A percentile compares a stretch with the other conserved stretches of the same genome.
Evolutionary conservation across 2,329 filamentous ascomycete genomes (phyloP).

Genomic region (Aureobasidium uvarum): DNA sequence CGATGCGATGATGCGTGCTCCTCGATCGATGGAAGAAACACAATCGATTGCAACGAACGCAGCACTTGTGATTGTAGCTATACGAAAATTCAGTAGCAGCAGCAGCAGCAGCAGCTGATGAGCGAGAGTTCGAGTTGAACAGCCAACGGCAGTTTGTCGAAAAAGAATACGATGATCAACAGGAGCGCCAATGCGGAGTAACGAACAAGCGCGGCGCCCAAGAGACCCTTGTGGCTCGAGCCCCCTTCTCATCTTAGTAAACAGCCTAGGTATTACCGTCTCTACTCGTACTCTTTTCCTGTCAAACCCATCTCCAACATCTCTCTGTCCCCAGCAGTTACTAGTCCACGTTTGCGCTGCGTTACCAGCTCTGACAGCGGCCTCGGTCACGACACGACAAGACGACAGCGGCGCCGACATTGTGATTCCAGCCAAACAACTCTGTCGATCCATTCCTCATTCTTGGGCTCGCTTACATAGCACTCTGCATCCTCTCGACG

Average conservation of each 20-base stretch:
- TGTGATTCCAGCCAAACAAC: constrained; percentile 2
- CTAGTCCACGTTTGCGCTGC: not conserved
- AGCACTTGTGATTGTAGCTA: not conserved
- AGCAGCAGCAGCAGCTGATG: not conserved
- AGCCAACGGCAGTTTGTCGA: constrained; percentile 20
- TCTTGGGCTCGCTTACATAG: constrained; percentile 23
- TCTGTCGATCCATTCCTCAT: constrained; percentile 23
- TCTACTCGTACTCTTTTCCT: constrained; percentile 18
- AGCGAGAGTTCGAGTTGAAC: constrained; percentile 1
- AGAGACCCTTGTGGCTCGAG: constrained; percentile 10
- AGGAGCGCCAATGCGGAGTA: constrained; percentile 19
- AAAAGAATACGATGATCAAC: constrained; percentile 21
- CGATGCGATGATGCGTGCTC: constrained; percentile 6
- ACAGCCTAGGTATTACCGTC: constrained; percentile 6
- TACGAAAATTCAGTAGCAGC: not conserved
- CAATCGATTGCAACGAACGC: not conserved
- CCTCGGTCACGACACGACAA: not conserved
- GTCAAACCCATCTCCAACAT: constrained; percentile 16
- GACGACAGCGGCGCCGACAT: not conserved
- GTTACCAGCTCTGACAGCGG: not conserved
- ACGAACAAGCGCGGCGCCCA: constrained; percentile 5
- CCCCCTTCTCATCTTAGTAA: constrained; percentile 21
- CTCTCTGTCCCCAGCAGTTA: constrained; percentile 15
- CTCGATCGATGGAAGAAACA: constrained; percentile 6
- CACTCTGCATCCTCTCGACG: constrained; percentile 13